These are phyloP conservation scores for Cercospora sojina DNA, from an alignment of 2,329 filamentous ascomycete species.

Conservation along the genomic window DNA sequence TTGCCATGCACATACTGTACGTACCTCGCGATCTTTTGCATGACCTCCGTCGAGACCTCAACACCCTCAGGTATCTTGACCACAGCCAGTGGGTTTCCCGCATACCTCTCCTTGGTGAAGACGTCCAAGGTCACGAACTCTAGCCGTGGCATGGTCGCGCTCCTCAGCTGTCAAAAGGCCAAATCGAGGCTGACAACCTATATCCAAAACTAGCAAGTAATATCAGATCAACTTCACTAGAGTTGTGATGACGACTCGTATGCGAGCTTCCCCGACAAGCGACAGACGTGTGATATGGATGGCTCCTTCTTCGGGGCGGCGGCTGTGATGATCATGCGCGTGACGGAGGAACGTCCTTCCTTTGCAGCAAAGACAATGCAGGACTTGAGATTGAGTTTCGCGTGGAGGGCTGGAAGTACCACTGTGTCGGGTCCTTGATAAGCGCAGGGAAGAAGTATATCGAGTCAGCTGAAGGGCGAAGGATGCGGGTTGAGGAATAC, in stretches of 20 bases:
- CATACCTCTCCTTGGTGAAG: slow-evolving; percentile 50
- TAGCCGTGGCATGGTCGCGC: slow-evolving; percentile 17
- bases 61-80: slow-evolving; percentile 46
- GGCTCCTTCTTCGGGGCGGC: neutral
- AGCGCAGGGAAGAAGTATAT: neutral
- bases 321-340: neutral
- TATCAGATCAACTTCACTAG: neutral
- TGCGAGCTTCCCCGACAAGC: neutral
- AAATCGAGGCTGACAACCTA: neutral
- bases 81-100: slow-evolving; percentile 58
- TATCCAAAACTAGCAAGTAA: neutral
- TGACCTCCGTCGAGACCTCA: slow-evolving; percentile 48
- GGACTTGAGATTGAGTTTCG: slow-evolving; percentile 4
- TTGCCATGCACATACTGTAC: neutral
- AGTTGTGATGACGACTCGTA: neutral
- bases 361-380: neutral
- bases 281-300: neutral
- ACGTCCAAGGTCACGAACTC: slow-evolving; percentile 45
- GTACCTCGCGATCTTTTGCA: slow-evolving; percentile 52
- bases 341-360: neutral
- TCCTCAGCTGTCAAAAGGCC: neutral
- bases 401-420: slow-evolving; percentile 5
- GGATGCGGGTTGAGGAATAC: slow-evolving; percentile 1
- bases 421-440: slow-evolving; percentile 4
- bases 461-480: slow-evolving; percentile 8